A percentile compares a stretch with the other conserved stretches of the same genome.
These are phyloP conservation scores for Mycena galopus DNA, from an alignment of 768 basidiomycete species.

Conservation along the genomic window DNA sequence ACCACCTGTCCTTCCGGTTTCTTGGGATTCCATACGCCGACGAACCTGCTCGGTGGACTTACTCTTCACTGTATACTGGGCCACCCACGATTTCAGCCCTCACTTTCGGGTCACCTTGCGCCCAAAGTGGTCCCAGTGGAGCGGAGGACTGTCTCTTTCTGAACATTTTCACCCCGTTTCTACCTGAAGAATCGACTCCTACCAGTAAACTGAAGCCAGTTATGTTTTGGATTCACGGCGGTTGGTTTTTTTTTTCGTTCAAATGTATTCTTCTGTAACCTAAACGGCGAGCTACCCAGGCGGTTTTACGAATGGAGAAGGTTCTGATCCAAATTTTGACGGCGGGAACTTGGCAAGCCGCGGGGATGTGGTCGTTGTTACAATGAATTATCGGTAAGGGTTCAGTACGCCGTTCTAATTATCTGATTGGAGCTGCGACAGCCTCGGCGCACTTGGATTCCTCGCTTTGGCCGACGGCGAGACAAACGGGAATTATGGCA, in stretches of 20 bases:
- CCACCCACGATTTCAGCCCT: slow-evolving; percentile 44
- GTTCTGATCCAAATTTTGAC: slow-evolving; percentile 55
- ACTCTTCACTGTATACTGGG: slow-evolving; percentile 53
- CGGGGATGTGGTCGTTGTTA: slow-evolving; percentile 54
- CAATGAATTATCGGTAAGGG: slow-evolving; percentile 57
- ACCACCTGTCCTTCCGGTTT: slow-evolving; percentile 65
- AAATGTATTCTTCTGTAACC: too few relatives aligned
- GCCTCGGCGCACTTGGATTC: slow-evolving; percentile 59
- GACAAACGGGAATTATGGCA: slow-evolving; percentile 60
- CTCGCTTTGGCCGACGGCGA: slow-evolving; percentile 56
- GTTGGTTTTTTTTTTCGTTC: slow-evolving; percentile 49
- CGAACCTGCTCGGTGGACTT: slow-evolving; percentile 57
- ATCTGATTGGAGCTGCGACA: slow-evolving; percentile 38
- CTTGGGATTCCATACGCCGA: slow-evolving; percentile 64
- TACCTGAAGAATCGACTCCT: slow-evolving; percentile 38
- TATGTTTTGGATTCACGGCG: slow-evolving; percentile 66
- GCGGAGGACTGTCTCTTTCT: slow-evolving; percentile 62
- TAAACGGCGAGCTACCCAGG: too few relatives aligned
- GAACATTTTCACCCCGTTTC: slow-evolving; percentile 59
- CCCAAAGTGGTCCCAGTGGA: slow-evolving; percentile 42
- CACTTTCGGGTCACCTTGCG: slow-evolving; percentile 48
- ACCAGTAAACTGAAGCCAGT: slow-evolving; percentile 52
- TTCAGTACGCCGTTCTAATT: slow-evolving; percentile 50
- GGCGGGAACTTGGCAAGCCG: slow-evolving; percentile 60
- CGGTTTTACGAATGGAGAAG: slow-evolving; percentile 50